Evolutionary conservation across 1,284 basidiomycete genomes (phyloP), one percentile per base, ranked within the genome.

Genomic region (Cerioporus squamosus): DNA sequence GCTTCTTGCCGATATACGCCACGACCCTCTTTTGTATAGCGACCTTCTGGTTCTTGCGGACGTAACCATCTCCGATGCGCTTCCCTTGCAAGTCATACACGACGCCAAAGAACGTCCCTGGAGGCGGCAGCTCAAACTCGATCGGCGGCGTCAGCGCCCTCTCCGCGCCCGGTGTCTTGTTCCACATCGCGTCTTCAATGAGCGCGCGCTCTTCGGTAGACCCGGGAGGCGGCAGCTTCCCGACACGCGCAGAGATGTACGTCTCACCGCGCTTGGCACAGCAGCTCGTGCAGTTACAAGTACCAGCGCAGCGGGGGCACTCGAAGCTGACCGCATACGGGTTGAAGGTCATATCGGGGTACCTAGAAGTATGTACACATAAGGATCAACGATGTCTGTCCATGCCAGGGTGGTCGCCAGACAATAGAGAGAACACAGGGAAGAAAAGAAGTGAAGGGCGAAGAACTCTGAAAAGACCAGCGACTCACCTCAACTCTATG

Each of bases 201-300:
- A 67, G 51, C 52, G 61, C 33, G 39, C 5, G 50, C 23, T 57
- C 46, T 24, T 45, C 59, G 3, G 48, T 49, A 5, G 62, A 61
- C n/a, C 59, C 59, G 20, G 54, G 20, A n/a, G 51, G 45, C 1
- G 62, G 62, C 22, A 61, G 56, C 45, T 53, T 51, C 33, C 62
- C 59, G 36, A 62, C 45, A 38, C 60, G 61, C 40, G 51, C 55
- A n/a, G 68, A 60, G 20, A 70, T 60, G 55, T 71, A 72, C 15
- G 45, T n/a, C 53, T 68, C 70, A 26, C 66, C 66, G 10, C 70
- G 68, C 22, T 60, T 54, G 0, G 36, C 26, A 47, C 61, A 62
- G 61, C 71, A 72, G 1, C 14, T n/a, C 3, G 67, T 67, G 60
- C 71, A 73, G 55, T 69, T 70, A 58, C 70, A 73, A 3, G 20